Base-by-base conservation (phyloP, 1,139 yeast species). In the Geotrichum phurueaensis region DNA sequence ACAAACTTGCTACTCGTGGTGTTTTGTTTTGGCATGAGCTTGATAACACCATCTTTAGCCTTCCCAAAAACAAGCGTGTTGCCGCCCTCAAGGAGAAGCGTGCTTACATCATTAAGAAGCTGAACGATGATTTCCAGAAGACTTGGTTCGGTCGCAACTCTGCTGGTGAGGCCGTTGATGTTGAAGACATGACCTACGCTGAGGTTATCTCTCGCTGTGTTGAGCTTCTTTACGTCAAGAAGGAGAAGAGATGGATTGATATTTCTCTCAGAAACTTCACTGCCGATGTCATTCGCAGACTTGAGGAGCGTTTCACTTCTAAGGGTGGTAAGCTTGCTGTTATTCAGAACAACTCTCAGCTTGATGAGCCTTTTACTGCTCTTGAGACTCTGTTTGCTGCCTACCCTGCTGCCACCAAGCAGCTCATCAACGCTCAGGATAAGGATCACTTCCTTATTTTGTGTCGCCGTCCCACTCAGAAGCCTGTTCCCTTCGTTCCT, bases 401-500 rank as follows among this genome's bases (percentile, higher is more conserved):
- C 58, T 92, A 86, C 76, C 89, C 94, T 61, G 83, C 77, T 57
- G 92, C 96, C 58, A 82, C 80, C 71, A 79, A 79, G 49, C 99
- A 94, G 79, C 84, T 91, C 73, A 82, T 95, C 74, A 90, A 89
- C 70, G 96, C 96, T 73, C 97, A 92, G 79, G 99, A 94, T 78
- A 85, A 89, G 77, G 98, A 94, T 75, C 88, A 80, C 82, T 95
- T 94, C 81, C 82, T 95, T 77, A 84, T 84, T 75, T 81, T 89
- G 70, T 89, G 96, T 73, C 82, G 85, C 66, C 85, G 86, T 74
- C 96, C 96, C 69, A 74, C 79, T 64, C 98, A 92, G 79, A 94
- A 94, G 79, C 99, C 99, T 53, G 97, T 91, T 73, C 99, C 99
- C 65, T 94, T 94, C 71, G 92, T 94, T 68, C 99, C 99, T 57